Evolutionary conservation across 2,329 filamentous ascomycete species (phyloP), one percentile per base, ranked within the genome.

Genomic region (Aspergillus sp.): DNA sequence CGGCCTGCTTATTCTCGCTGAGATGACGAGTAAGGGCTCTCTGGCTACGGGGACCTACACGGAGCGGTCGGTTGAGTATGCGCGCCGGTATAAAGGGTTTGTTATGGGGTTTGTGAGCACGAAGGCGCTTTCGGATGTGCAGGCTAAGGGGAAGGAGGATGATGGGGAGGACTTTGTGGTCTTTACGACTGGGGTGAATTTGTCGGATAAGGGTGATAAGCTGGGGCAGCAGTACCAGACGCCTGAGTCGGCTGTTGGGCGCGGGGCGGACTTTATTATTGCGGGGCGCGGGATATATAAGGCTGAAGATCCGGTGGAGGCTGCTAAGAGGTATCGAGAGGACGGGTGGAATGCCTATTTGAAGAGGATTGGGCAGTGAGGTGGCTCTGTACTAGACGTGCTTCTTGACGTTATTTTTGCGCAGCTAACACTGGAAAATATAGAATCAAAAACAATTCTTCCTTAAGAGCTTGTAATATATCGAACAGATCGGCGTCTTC

Each of bases 21-120:
- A 80, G 68, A 80, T 80, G 78, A 80, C 78, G 6, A 79, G 76
- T n/a, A 79, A 79, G 68, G 78, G 78, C 13, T 80, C 78, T 3
- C 64, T 80, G 33, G 78, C 78, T 0, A 77, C 75, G 6, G 78
- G 77, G 7, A 64, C 69, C 15, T 80, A 80, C 62, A 80, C 78
- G 30, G 72, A 68, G 42, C 63, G 72, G 4, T 80, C 78, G 1
- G 77, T 80, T n/a, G 76, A 79, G 57, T 75, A 78, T 65, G 78
- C 78, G 45, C 71, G 77, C 52, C 74, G 74, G 58, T 77, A 79
- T 63, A 73, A 68, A 46, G 64, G 68, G 30, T 79, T 77, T 55
- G 77, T 80, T 48, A 71, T 80, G 60, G 78, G 78, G 15, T 80
- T 80, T 59, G 77, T 80, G 51, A 74, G 76, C 33, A 80, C 77